Evolutionary conservation across 208 protist genomes (phyloP), one percentile per base, ranked within the genome.

Genomic region (Endotrypanum monterogeii): DNA sequence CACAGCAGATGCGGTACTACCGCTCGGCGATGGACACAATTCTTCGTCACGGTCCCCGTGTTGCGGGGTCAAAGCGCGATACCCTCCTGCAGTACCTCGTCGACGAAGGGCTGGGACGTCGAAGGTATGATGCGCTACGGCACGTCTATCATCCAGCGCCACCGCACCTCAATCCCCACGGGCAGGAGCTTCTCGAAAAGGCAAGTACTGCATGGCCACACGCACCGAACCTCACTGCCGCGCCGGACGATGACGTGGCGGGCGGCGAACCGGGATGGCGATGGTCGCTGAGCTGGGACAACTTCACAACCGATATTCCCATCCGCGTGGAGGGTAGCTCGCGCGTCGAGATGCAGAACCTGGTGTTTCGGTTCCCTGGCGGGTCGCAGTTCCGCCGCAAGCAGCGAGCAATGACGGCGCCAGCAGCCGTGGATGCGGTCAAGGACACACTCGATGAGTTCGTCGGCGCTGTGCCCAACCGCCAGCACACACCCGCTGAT

Each of bases 261-360:
- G 63, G 25, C 44, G 25, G n/a, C 30, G 16, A 28, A 12, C 39
- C 67, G 0, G 73, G 74, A 18, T 85, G 79, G 71, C 75, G 78
- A 58, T 95, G 88, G 89, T 67, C 65, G 32, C 48, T 93, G 41
- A 70, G 66, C 30, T 86, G 79, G 80, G 89, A 93, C 65, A 89
- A 89, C 74, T 93, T 95, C 67, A 86, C 85, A 7, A 51, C 62
- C 5, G 2, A 55, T 6, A 83, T 88, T 35, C 88, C 86, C 1
- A 23, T 88, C 2, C 74, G 71, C 0, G 5, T 65, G 20, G 18
- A 78, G 60, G 54, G 52, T 4, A 39, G 28, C 25, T 48, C 66
- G 56, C 52, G 35, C 20, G 78, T 81, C 32, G 71, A 80, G 25
- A 74, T 89, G 65, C 60, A 78, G 37, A 93, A 91, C 70, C 41